Evolutionary conservation across 257 asterid species (phyloP).

Genomic region (Anisodus tanguticus): DNA sequence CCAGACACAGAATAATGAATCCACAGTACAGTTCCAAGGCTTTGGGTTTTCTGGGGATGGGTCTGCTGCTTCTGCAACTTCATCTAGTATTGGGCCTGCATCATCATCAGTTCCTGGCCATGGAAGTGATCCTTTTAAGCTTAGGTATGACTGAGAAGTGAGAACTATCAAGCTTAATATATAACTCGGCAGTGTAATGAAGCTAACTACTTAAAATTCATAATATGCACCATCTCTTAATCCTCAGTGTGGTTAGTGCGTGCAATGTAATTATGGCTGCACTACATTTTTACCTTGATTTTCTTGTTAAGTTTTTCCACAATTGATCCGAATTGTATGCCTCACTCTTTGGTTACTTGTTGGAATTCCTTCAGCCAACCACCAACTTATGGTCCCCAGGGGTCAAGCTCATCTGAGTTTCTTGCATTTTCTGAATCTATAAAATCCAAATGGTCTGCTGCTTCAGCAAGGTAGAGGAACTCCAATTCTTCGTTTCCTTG

Average conservation of each 20-base stretch:
- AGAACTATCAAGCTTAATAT: not conserved
- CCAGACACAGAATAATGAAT: slow-evolving; percentile 29
- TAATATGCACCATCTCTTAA: not conserved
- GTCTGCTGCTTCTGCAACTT: slow-evolving; percentile 31
- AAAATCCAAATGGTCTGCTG: slow-evolving; percentile 59
- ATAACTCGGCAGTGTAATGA: not conserved
- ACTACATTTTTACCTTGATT: not conserved
- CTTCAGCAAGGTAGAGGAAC: slow-evolving; percentile 58
- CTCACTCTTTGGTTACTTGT: slow-evolving; percentile 13
- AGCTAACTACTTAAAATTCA: slow-evolving; percentile 4
- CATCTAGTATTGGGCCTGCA: slow-evolving; percentile 34
- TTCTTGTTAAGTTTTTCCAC: not conserved
- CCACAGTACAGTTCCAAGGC: slow-evolving; percentile 30
- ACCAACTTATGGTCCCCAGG: slow-evolving; percentile 38
- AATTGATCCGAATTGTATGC: not conserved
- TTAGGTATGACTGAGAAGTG: slow-evolving; percentile 45
- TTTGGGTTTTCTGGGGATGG: slow-evolving; percentile 29
- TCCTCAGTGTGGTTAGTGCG: not conserved
- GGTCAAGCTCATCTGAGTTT: slow-evolving; percentile 59
- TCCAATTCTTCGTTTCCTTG: not conserved
- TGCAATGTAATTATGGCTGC: not conserved
- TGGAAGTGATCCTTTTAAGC: slow-evolving; percentile 32
- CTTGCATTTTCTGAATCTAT: slow-evolving; percentile 61
- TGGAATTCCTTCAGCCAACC: slow-evolving; percentile 35
- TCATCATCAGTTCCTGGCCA: slow-evolving; percentile 31